Base-by-base conservation (phyloP, 2,329 filamentous ascomycete species). In the Colletotrichum sp. region DNA sequence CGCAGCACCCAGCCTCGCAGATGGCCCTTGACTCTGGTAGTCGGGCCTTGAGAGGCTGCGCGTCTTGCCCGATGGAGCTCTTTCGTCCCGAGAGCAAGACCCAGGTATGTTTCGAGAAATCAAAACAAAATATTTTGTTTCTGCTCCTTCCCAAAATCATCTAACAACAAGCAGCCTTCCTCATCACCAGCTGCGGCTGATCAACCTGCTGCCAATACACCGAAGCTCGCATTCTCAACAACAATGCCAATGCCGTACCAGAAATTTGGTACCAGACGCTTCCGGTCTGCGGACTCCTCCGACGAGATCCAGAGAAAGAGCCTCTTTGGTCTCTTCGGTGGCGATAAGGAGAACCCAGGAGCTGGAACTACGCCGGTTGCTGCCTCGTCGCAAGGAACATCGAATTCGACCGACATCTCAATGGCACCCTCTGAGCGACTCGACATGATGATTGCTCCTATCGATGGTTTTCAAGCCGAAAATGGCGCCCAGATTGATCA, bases 251-350 rank as follows among this genome's bases (percentile, higher is more conserved):
- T 21, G 44, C 44, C 44, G 44, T 24, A 21, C 44, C 44, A 13
- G 44, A 52, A 24, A 21, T 52, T 52, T 52, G 44, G 44, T 52
- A 52, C 49, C 15, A 30, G 7, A 36, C 57, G 28, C 24, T 60
- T 60, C 15, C 57, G 57, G 24, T 26, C 28, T 60, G 57, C 57
- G 57, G 57, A 60, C n/a, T 52, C n/a, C n/a, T 21, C 44, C 44
- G 12, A 52, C 44, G 44, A 65, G 10, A 62, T 44, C 16, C 34
- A 60, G 26, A 64, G 49, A 65, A 39, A 16, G 6, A 64, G 74
- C 44, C 49, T 76, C 18, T 69, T 62, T 59, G 65, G 44, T 32
- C 64, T 76, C 8, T 76, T 76, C 15, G 59, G 64, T 21, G 60
- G 34, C 7, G 21, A 62, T 2, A 60, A 65, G 24, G 34, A 49